These are phyloP conservation scores for Torulaspora maleeae DNA, from an alignment of 805 yeast genomes.

Conservation along the genomic window DNA sequence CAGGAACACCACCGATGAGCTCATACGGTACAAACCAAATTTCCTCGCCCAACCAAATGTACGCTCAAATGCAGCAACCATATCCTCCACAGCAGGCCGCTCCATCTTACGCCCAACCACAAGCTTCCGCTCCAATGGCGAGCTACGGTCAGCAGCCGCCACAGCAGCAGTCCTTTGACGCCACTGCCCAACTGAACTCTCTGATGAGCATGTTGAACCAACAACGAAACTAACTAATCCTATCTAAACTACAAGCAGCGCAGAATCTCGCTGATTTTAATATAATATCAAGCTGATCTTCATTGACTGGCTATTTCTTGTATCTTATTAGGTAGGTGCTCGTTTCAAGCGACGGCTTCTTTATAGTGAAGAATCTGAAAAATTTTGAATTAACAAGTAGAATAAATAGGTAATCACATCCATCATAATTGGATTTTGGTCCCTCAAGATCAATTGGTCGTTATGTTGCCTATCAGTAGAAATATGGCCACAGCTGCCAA, in stretches of 20 bases:
- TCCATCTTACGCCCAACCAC: conserved; percentile 12
- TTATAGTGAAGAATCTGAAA: conserved; percentile 1
- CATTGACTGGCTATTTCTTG: too few species aligned
- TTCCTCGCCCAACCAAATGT: conserved; percentile 18
- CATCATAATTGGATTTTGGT: neutral
- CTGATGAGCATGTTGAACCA: conserved; percentile 42
- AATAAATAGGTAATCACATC: too few species aligned
- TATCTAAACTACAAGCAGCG: conserved; percentile 1
- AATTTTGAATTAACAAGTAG: neutral
- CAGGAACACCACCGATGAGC: conserved; percentile 32
- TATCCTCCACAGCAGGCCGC: conserved; percentile 19
- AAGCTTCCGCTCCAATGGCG: conserved; percentile 12
- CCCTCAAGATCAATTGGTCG: conserved; percentile 1
- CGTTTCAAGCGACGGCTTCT: neutral
- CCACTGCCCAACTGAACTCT: conserved; percentile 41
- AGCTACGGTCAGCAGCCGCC: conserved; percentile 17
- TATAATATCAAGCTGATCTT: neutral
- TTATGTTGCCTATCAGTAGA: conserved; percentile 13
- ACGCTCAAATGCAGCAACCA: conserved; percentile 21
- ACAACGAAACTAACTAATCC: conserved; percentile 27
- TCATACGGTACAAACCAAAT: conserved; percentile 16
- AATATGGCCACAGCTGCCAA: conserved; percentile 20
- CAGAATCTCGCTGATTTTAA: neutral
- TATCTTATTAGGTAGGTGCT: too few species aligned
- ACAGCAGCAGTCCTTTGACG: conserved; percentile 30